Base-by-base conservation (phyloP, 2,329 filamentous ascomycete genomes). In the Neospermospora avenae region DNA sequence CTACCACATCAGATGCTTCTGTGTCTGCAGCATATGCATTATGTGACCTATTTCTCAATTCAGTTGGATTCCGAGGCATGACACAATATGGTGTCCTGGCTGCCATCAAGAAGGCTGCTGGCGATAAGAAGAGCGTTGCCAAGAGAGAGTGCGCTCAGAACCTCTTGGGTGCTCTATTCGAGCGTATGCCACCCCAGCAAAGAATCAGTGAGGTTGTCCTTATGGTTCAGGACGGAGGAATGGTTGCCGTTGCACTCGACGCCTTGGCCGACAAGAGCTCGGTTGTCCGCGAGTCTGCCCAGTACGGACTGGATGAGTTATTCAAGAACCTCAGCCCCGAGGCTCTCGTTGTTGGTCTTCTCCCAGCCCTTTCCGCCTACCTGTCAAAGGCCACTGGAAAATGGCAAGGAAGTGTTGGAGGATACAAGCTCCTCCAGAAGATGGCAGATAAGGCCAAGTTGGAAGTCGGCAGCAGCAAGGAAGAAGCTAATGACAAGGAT, bases 371-470 rank as follows among this genome's bases (percentile, higher is more conserved):
- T 42, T 77, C 81, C 63, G 77, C 81, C 55, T 98, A 98, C 74
- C 81, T 99, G 31, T 80, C 81, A 72, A 96, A 91, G 77, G 86
- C 85, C 71, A 89, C 91, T 16, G 93, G 91, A 67, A 99, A 99
- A 78, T 99, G 95, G 95, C 95, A 99, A 77, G 95, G 95, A 62
- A 91, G 90, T 16, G 90, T 97, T 56, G 93, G 89, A 62, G 95
- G 91, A 48, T 88, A 89, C 72, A 86, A 89, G 74, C 76, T 98
- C 65, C 78, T 99, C 60, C 92, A 95, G 73, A 91, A 87, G 76
- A 96, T 98, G 88, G 95, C 95, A 51, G 90, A 96, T 73, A 96
- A 96, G 80, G 90, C 93, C 42, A 89, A 96, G 81, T 86, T 96
- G 74, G 87, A 88, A 58, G 84, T 90, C 64, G 92, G 90, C 61